phyloP scores from a whole-genome alignment of 805 yeast species.

The Wickerhamomyces mucosus region DNA sequence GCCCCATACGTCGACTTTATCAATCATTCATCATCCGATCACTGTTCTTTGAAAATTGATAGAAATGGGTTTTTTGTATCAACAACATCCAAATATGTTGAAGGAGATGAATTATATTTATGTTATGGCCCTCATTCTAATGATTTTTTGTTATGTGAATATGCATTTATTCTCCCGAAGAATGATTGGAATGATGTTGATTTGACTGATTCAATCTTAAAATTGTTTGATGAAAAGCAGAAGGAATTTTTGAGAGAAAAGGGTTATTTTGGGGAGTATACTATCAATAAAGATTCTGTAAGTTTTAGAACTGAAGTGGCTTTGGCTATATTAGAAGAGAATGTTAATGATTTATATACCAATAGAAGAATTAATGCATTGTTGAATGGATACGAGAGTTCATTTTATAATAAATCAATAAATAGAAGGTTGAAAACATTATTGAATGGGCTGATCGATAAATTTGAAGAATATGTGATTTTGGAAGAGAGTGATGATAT shows the following conservation, averaged over 20 bases:
- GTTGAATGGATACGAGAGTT: conserved; percentile 39
- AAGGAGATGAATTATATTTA: conserved; percentile 52
- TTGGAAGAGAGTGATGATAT: too few species aligned
- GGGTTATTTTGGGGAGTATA: conserved; percentile 69
- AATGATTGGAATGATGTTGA: conserved; percentile 71
- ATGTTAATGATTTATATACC: conserved; percentile 8
- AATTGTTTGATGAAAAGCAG: conserved; percentile 29
- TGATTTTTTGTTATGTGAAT: conserved; percentile 73
- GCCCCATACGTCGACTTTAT: conserved; percentile 88
- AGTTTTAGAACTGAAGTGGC: conserved; percentile 77
- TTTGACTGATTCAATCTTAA: conserved; percentile 34
- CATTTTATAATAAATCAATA: conserved; percentile 20
- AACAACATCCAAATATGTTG: conserved; percentile 24
- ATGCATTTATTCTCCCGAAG: conserved; percentile 58
- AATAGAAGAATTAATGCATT: conserved; percentile 15
- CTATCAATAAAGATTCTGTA: conserved; percentile 39
- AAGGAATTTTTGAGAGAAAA: conserved; percentile 34
- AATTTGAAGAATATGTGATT: too few species aligned
- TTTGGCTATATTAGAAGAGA: conserved; percentile 44
- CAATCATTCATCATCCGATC: conserved; percentile 52
- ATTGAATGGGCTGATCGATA: too few species aligned
- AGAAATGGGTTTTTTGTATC: conserved; percentile 43
- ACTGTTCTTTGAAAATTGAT: conserved; percentile 41
- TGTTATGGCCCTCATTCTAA: conserved; percentile 88
- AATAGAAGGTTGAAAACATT: conserved; percentile 14